Conservation (phyloP, 2,329 filamentous ascomycete species). For the Monilinia polystroma region DNA sequence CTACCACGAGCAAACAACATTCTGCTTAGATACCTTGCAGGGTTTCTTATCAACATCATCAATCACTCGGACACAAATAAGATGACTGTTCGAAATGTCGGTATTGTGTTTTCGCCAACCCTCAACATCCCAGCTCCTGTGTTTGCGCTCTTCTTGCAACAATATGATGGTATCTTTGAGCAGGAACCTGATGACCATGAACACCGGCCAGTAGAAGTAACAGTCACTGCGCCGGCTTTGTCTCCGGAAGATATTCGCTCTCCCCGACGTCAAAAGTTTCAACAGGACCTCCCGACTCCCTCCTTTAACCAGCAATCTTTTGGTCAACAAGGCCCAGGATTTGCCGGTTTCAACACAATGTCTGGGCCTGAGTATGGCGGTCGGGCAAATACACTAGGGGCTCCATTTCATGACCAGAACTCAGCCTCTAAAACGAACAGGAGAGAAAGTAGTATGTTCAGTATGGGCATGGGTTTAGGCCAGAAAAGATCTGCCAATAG, state of each 20-base stretch:
- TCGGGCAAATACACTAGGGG: slow-evolving; percentile 33
- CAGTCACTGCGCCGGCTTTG: slow-evolving; percentile 43
- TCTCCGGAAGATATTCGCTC: slow-evolving; percentile 60
- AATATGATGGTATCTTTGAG: slow-evolving; percentile 84
- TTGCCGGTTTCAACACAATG: slow-evolving; percentile 42
- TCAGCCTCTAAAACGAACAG: slow-evolving; percentile 46
- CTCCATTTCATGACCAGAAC: slow-evolving; percentile 36
- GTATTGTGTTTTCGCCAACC: slow-evolving; percentile 96
- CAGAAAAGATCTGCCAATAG: slow-evolving; percentile 37
- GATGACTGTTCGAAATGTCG: slow-evolving; percentile 97
- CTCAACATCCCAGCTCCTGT: slow-evolving; percentile 94
- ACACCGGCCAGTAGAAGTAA: slow-evolving; percentile 51
- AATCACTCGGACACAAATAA: slow-evolving; percentile 90
- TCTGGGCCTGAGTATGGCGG: slow-evolving; percentile 39
- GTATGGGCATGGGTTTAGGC: slow-evolving; percentile 47
- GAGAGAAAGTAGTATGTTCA: slow-evolving; percentile 61
- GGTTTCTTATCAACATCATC: slow-evolving; percentile 88
- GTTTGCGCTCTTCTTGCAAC: slow-evolving; percentile 89
- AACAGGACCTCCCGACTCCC: slow-evolving; percentile 61
- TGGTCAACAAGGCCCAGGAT: slow-evolving; percentile 49
- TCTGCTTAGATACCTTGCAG: slow-evolving; percentile 78
- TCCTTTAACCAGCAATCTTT: slow-evolving; percentile 49
- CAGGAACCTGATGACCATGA: slow-evolving; percentile 64
- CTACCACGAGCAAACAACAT: slow-evolving; percentile 79
- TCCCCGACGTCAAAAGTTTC: slow-evolving; percentile 63